phyloP scores from a whole-genome alignment of 441 rosid species.

The Erodium moschatum region DNA sequence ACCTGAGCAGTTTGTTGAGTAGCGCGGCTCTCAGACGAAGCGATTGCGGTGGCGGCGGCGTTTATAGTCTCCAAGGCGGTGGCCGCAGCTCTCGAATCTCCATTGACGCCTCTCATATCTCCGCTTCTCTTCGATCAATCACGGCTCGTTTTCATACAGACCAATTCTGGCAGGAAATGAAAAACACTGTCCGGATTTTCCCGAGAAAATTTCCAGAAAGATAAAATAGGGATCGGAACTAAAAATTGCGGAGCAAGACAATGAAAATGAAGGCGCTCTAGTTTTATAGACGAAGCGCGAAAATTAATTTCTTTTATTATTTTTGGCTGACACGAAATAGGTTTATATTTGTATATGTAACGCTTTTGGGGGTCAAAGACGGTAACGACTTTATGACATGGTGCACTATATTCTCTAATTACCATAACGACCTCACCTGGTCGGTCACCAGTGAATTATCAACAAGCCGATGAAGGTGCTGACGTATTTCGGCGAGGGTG shows the following conservation, averaged over 20 bases:
- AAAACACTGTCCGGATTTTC: slow-evolving; percentile 12
- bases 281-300: not conserved
- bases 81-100: slow-evolving; percentile 6
- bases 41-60: slow-evolving; percentile 83
- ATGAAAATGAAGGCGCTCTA: not conserved
- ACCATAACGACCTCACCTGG: not conserved
- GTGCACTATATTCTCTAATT: no score
- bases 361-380: slow-evolving; percentile 23
- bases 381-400: not conserved
- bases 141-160: not conserved
- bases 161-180: no score
- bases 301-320: not conserved
- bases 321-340: not conserved
- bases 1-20: slow-evolving; percentile 53
- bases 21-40: slow-evolving; percentile 61
- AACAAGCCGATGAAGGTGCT: no score
- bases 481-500: no score
- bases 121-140: slow-evolving; percentile 10
- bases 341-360: not conserved
- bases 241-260: not conserved
- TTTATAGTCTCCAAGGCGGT: slow-evolving; percentile 50
- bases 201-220: slow-evolving; percentile 13
- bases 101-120: slow-evolving; percentile 29
- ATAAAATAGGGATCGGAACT: not conserved
- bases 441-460: no score